phyloP scores from a whole-genome alignment of 73 alveolate species.

The Breviolum minutum region DNA sequence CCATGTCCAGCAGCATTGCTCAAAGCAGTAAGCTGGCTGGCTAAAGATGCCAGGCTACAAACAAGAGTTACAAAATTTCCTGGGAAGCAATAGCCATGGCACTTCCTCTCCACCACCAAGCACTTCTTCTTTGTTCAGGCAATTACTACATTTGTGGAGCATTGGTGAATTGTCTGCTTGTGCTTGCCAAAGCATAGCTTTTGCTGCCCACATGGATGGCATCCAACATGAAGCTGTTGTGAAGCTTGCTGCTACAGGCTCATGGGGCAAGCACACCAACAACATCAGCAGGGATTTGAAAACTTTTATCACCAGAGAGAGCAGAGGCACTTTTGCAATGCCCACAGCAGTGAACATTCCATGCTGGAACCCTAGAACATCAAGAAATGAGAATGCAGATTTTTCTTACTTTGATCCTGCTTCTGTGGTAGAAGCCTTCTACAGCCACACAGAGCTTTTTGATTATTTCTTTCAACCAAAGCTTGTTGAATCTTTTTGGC shows the following conservation, averaged over 20 bases:
- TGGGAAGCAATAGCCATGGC: background rate
- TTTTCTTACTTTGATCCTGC: background rate
- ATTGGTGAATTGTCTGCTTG: background rate
- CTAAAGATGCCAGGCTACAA: background rate
- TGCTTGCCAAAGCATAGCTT: background rate
- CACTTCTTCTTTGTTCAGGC: background rate
- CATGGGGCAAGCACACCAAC: background rate
- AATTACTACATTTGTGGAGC: background rate
- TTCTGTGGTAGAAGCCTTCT: background rate
- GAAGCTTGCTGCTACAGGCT: background rate
- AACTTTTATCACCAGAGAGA: background rate
- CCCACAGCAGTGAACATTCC: background rate
- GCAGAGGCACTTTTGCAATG: background rate
- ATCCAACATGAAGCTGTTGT: background rate
- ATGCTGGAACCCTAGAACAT: background rate
- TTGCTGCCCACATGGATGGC: background rate
- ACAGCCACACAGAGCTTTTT: background rate
- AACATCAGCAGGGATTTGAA: slow-evolving; percentile 19
- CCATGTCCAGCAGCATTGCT: background rate
- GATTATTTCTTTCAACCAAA: background rate
- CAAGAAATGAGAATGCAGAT: background rate
- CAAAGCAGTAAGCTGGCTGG: background rate
- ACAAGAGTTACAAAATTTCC: background rate
- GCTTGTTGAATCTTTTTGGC: background rate
- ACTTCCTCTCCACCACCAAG: background rate